These are phyloP conservation scores for Pontederia paniculata DNA, from an alignment of 176 grass and related monocot species.

Conservation along the genomic window DNA sequence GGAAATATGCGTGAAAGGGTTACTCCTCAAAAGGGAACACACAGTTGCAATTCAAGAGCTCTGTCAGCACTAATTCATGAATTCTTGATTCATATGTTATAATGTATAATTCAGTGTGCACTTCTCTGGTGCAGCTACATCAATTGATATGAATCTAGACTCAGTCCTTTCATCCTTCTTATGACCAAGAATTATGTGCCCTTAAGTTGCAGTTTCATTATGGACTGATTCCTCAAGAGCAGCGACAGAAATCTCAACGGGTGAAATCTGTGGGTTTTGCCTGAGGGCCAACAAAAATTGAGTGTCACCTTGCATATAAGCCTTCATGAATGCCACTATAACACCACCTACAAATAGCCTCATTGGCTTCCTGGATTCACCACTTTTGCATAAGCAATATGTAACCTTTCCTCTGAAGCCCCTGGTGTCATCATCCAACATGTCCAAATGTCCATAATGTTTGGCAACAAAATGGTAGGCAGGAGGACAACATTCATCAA, in stretches of 20 bases:
- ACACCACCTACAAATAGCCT: slow-evolving; percentile 57
- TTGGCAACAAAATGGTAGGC: slow-evolving; percentile 52
- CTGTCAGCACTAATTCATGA: no score
- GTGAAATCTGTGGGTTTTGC: slow-evolving; percentile 24
- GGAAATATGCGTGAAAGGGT: no score
- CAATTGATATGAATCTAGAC: no score
- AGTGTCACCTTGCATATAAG: slow-evolving; percentile 23
- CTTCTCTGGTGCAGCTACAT: no score
- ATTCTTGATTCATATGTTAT: no score
- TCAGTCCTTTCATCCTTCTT: no score
- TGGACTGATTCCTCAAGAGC: background rate
- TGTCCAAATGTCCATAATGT: slow-evolving; percentile 74
- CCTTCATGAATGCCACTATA: slow-evolving; percentile 57
- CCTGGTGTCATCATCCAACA: slow-evolving; percentile 73
- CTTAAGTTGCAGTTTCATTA: background rate
- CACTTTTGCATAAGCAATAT: slow-evolving; percentile 44
- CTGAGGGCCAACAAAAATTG: slow-evolving; percentile 29
- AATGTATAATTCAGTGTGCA: no score
- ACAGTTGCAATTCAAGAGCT: no score
- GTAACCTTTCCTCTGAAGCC: slow-evolving; percentile 43
- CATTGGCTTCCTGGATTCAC: slow-evolving; percentile 53
- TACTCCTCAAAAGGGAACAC: no score
- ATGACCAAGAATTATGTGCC: no score
- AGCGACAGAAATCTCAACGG: slow-evolving; percentile 40
- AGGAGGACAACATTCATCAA: slow-evolving; percentile 33